Percentiles rank a stretch among this genome's conserved stretches.
Conservation (phyloP, 805 yeast genomes). For the Hanseniaspora lachancei region DNA sequence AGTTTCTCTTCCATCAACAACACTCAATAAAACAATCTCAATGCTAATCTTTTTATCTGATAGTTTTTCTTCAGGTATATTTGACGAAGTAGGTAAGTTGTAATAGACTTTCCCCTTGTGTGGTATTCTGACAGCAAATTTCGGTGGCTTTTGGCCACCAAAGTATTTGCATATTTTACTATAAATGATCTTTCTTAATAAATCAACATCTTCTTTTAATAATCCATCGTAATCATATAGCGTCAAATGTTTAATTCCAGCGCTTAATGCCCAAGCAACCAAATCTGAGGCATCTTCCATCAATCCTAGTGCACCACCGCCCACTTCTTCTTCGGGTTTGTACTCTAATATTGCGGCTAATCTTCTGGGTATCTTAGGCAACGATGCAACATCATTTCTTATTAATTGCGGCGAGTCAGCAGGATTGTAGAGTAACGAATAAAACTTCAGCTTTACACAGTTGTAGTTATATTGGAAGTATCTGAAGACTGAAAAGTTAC, state of each 20-base stretch:
- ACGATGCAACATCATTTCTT: conserved; percentile 61
- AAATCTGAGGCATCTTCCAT: conserved; percentile 65
- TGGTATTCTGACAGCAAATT: conserved; percentile 50
- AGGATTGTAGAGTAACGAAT: conserved; percentile 53
- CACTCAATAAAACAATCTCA: conserved; percentile 52
- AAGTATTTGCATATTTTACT: conserved; percentile 56
- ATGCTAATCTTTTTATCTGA: conserved; percentile 36
- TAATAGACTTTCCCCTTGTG: conserved; percentile 42
- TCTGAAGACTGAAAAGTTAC: conserved; percentile 44
- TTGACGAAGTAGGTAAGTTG: conserved; percentile 13
- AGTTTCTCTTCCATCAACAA: conserved; percentile 77
- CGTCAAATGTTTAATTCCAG: conserved; percentile 62
- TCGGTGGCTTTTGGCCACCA: conserved; percentile 58
- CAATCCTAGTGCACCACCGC: conserved; percentile 77
- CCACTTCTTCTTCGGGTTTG: conserved; percentile 67
- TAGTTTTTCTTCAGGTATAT: conserved; percentile 14
- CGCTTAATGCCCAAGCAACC: conserved; percentile 75
- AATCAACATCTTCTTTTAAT: conserved; percentile 42
- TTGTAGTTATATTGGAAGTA: conserved; percentile 40
- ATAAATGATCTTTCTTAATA: conserved; percentile 42
- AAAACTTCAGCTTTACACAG: conserved; percentile 41
- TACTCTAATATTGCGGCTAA: conserved; percentile 64
- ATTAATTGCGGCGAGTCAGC: conserved; percentile 73
- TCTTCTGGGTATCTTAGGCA: conserved; percentile 65
- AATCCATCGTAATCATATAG: conserved; percentile 72